Conservation (phyloP, 202 grass and related monocot genomes). For the Dendrocalamus latiflorus region DNA sequence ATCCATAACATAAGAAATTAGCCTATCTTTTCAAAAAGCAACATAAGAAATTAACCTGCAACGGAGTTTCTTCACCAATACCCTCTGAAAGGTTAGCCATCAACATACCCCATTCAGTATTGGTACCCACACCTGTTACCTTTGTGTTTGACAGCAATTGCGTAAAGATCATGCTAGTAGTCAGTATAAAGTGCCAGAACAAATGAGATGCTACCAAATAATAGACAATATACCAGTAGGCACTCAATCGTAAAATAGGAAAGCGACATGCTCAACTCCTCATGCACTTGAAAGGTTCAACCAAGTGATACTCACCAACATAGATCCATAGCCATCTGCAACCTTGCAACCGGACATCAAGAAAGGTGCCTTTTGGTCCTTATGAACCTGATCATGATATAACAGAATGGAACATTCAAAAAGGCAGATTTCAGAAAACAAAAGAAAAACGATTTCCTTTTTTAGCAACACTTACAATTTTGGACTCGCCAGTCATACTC, state of each 20-base stretch:
- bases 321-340: conserved; percentile 92
- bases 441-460: not conserved
- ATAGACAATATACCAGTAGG: too few relatives aligned
- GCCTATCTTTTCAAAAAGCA: not conserved
- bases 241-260: too few relatives aligned
- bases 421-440: too few relatives aligned
- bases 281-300: conserved; percentile 14
- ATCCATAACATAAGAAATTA: not conserved
- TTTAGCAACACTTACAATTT: conserved; percentile 49
- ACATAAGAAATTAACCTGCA: conserved; percentile 43
- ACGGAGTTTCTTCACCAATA: conserved; percentile 72
- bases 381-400: too few relatives aligned
- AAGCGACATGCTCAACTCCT: conserved; percentile 18
- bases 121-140: conserved; percentile 62
- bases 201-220: too few relatives aligned
- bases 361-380: conserved; percentile 84
- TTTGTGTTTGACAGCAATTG: not conserved
- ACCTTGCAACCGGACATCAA: conserved; percentile 99
- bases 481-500: conserved; percentile 87
- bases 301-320: conserved; percentile 63
- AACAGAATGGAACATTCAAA: not conserved
- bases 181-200: not conserved
- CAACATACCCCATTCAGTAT: conserved; percentile 64
- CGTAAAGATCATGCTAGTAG: not conserved
- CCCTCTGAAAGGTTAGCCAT: conserved; percentile 70